Evolutionary conservation across 192 early-diverging fungal genomes (phyloP), one percentile per base, ranked within the genome.

Genomic region (Coemansia sp.): DNA sequence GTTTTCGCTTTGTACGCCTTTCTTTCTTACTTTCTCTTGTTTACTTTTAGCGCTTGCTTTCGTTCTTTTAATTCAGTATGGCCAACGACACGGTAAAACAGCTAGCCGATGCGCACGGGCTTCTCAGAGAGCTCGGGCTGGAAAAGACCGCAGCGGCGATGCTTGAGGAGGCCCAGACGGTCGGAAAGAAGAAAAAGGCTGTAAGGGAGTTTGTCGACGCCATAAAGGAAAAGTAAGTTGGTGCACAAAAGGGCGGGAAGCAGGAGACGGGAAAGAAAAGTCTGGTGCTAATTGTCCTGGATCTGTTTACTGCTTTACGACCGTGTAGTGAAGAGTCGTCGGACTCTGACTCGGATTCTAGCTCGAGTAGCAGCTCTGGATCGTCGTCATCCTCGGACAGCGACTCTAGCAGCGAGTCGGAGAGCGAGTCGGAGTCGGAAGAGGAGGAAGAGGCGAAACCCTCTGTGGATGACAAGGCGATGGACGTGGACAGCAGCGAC

Each of bases 61-160:
- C 53, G 29, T 62, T 24, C 17, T 46, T 36, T 19, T 26, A 18
- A 14, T 54, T 56, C 27, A 12, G 40, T 22, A 74, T 70, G 73
- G 15, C 53, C 10, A 57, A 17, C 12, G 39, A 58, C 29, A 67
- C 60, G 19, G 42, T 44, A 29, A 29, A 70, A 37, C 52, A 71
- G 65, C 68, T 77, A 56, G 38, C 63, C 5, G 37, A 44, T 19
- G 60, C 68, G 1, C 56, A 60, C 43, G 36, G 36, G 8, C 55
- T 71, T 19, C 65, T 77, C 21, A 22, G 43, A 15, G 41, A 71
- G 56, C 64, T 67, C 5, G 68, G 65, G 0, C 46, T 77, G 8
- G 22, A 15, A 0, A 77, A 77, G 21, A 68, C 68, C 0, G 63
- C 68, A 19, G 41, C 38, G 3, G 60, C 53, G 21, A 46, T 77